Evolutionary conservation across 192 early-diverging fungal genomes (phyloP).

Genomic region (Linnemannia zychae): DNA sequence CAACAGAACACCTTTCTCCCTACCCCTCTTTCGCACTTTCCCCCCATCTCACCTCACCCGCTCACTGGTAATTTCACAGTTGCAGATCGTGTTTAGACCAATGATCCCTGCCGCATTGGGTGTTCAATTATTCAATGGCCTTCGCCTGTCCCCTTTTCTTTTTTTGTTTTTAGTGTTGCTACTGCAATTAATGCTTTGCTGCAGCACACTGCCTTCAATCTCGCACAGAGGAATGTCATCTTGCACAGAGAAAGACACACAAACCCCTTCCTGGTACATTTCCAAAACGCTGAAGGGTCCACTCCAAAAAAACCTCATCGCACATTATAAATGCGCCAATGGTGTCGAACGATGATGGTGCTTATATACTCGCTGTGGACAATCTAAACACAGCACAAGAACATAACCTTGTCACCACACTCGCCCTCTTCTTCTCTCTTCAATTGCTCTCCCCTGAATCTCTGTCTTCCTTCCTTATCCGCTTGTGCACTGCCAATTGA

Average conservation of each 20-base stretch:
- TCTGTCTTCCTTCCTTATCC: not conserved
- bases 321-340: not conserved
- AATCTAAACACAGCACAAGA: not conserved
- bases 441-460: not conserved
- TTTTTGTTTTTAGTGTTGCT: not conserved
- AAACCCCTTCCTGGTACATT: not conserved
- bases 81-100: not conserved
- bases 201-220: not conserved
- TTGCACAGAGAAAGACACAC: not conserved
- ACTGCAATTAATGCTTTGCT: not conserved
- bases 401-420: not conserved
- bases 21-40: not conserved
- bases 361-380: not conserved
- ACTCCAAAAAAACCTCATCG: not conserved
- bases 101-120: conserved; percentile 6
- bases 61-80: not conserved
- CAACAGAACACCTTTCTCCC: not conserved
- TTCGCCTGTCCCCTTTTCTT: not conserved
- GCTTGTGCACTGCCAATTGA: not conserved
- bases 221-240: too few species aligned
- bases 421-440: not conserved
- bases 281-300: not conserved
- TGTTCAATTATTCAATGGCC: not conserved
- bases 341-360: not conserved
- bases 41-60: not conserved